Evolutionary conservation across 495 filamentous ascomycete genomes (phyloP).

Genomic region (Apodospora peruviana): DNA sequence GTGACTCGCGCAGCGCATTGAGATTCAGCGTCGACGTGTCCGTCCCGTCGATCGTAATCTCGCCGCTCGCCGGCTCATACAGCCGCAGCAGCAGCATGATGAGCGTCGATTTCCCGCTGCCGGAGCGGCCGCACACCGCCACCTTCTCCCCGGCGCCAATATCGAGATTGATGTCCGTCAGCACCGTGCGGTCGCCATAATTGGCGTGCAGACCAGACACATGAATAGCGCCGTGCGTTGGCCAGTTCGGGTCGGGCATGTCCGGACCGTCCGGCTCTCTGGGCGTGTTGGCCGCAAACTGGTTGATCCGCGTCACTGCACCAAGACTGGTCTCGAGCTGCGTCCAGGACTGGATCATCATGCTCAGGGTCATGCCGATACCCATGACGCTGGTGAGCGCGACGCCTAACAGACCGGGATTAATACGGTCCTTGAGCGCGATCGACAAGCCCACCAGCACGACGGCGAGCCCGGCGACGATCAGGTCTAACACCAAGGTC

Average conservation of each 20-base stretch:
- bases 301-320: conserved; percentile 49
- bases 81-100: conserved; percentile 86
- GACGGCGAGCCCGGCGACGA: conserved; percentile 34
- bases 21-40: conserved; percentile 38
- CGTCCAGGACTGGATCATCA: conserved; percentile 33
- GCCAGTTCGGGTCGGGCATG: conserved; percentile 43
- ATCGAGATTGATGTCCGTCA: conserved; percentile 18
- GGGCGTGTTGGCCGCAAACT: conserved; percentile 44
- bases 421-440: conserved; percentile 24
- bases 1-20: conserved; percentile 29
- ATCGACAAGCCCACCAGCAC: conserved; percentile 35
- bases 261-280: conserved; percentile 42
- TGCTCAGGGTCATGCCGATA: conserved; percentile 27
- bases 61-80: conserved; percentile 69
- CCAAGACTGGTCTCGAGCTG: conserved; percentile 39
- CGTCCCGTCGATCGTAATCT: conserved; percentile 44
- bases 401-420: conserved; percentile 31
- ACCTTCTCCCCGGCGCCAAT: conserved; percentile 12
- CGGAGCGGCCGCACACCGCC: conserved; percentile 16
- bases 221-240: conserved; percentile 40
- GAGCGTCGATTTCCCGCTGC: conserved; percentile 74
- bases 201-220: conserved; percentile 37
- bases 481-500: conserved; percentile 38
- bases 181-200: conserved; percentile 22
- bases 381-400: conserved; percentile 32